A percentile compares a stretch with the other conserved stretches of the same genome.
Conservation (phyloP, 768 basidiomycete genomes). For the Leccinum subtestaceum region DNA sequence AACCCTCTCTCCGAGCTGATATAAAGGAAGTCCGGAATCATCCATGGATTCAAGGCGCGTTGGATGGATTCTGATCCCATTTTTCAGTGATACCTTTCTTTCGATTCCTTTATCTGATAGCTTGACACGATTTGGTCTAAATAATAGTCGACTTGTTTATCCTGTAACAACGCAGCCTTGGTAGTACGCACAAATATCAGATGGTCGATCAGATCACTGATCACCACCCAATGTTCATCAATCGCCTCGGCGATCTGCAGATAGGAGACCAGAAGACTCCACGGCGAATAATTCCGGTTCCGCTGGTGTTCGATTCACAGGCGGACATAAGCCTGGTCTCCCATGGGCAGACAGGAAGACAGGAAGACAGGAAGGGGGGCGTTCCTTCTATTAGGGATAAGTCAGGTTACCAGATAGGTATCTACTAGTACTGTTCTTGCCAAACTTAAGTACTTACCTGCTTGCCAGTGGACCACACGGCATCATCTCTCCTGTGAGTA, state of each 20-base stretch:
- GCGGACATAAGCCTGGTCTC: no score
- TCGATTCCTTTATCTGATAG: constrained; percentile 2
- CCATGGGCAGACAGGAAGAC: no score
- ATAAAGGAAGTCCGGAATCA: constrained; percentile 81
- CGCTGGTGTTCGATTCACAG: neutral
- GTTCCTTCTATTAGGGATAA: no score
- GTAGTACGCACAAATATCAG: neutral
- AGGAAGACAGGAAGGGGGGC: no score
- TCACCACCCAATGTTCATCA: neutral
- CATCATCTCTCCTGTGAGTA: neutral
- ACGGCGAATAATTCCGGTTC: neutral
- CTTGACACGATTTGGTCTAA: constrained; percentile 7
- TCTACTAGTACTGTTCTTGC: no score
- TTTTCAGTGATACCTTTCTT: constrained; percentile 10
- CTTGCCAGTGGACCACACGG: no score
- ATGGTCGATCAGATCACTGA: neutral
- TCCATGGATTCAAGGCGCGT: constrained; percentile 61
- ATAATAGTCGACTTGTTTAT: constrained; percentile 12
- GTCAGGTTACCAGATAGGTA: neutral
- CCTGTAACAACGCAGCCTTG: constrained; percentile 13
- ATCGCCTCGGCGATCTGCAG: neutral
- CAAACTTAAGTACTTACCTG: neutral
- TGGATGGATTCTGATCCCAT: constrained; percentile 17
- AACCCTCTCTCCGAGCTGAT: constrained; percentile 76
- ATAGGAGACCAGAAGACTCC: neutral